Base-by-base conservation (phyloP, 2,329 filamentous ascomycete genomes). In the Raffaelea arxii region DNA sequence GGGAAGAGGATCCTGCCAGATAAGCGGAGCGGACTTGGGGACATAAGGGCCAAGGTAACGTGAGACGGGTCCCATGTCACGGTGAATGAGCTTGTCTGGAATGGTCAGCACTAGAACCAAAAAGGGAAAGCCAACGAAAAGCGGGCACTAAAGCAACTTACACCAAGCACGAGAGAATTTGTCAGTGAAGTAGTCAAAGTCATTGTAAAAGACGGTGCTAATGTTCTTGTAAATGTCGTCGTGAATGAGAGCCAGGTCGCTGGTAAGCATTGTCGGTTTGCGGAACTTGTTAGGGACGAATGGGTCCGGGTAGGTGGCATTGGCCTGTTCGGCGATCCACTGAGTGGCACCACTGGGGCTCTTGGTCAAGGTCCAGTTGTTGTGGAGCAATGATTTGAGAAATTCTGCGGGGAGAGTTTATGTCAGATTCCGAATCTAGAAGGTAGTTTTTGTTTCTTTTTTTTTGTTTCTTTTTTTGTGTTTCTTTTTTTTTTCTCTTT, bases 211-310 rank as follows among this genome's bases (percentile, higher is more conserved):
- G 56, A 73, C 75, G 45, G 79, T 76, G 18, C 81, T 75, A 60
- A 90, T 84, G 76, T 86, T 87, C 68, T 84, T 80, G 67, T 86
- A 89, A 5, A 56, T 69, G 3, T 81, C 79, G 59, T 89, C 84
- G 60, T 76, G 76, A 54, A 83, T 81, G 44, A 89, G 74, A 5
- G 84, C 70, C 47, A 90, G 64, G 66, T 90, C 85, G 24, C 77
- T 83, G 14, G 83, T 87, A 62, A 90, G 65, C 85, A 89, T 89
- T 32, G 66, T 78, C 16, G 84, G 81, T 59, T 70, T 71, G 62
- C 80, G 82, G 75, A 85, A 86, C 72, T 83, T 82, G 67, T 66
- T 76, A 50, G 75, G 36, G 59, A 87, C 82, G 55, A 70, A 85
- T 23, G 84, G 76, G 58, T 88, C 77, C n/a, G 84, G 84, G 54